Base-by-base conservation (phyloP, 352 stramenopile genomes). In the Pythium aquatile region DNA sequence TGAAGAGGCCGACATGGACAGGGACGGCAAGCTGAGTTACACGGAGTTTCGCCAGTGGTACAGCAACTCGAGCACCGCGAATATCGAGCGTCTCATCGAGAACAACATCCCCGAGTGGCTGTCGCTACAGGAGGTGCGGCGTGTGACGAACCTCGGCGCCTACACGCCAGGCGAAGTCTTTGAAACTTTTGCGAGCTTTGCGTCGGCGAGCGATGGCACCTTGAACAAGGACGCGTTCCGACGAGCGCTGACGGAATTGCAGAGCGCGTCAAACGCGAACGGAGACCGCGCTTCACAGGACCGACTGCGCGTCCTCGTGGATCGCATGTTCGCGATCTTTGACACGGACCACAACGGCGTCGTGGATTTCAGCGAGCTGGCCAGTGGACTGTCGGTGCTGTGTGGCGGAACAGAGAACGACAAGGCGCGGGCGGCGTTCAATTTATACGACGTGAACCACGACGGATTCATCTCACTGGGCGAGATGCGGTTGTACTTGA, bases 381-480 rank as follows among this genome's bases (percentile, higher is more conserved):
- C 75, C 26, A 89, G 80, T 37, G 88, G 88, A 0, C 65, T 97
- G 11, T 93, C 85, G 1, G 75, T 96, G 56, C 67, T 96, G 2
- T 95, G 87, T 54, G 78, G 85, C 17, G 87, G 83, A 17, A 81
- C 59, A 11, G 69, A 85, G 46, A 75, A 75, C 0, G 85, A 96
- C 46, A 93, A 94, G 55, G 82, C 94, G 9, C 78, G 76, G n/a
- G 72, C 85, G 3, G 86, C 88, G 3, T 97, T 97, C 51, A 86
- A 81, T 29, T 67, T 97, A 29, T 96, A 96, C 66, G 88, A 96
- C 60, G 73, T 94, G 32, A 95, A 97, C 67, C 79, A 89, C 39
- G 87, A 96, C 58, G 90, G 87, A 10, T 88, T 74, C 49, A 96
- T 97, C 51, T 93, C 83, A 17, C 63, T 97, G 9, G 77, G 77